Evolutionary conservation across 2,329 filamentous ascomycete genomes (phyloP), one percentile per base, ranked within the genome.

Genomic region (Calonectria henricotiae): DNA sequence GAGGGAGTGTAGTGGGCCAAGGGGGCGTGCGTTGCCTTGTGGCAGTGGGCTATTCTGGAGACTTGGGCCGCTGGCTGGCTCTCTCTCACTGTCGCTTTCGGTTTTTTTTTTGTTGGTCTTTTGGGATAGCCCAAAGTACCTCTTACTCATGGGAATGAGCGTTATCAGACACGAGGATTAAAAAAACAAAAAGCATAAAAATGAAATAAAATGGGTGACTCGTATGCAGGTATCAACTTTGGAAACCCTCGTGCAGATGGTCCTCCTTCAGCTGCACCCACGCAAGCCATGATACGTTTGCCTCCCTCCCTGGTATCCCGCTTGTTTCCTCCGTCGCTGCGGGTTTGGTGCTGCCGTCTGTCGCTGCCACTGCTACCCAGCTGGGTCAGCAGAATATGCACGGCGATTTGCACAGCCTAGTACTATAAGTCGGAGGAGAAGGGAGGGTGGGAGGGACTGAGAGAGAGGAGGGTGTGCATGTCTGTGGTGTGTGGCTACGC

Each of bases 361-460:
- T 30, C 20, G 60, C n/a, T 54, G 60, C 47, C 37, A 60, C 37
- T 25, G 58, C 37, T 51, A 27, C 67, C 51, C 41, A 62, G 51
- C 62, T 61, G 43, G 67, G 67, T 69, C 67, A 69, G 63, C 64
- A 67, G 68, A 64, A 67, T 63, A 62, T 68, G 69, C 68, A 68
- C 54, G 67, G 49, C 62, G 67, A 54, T 37, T 61, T 62, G 68
- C 69, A 71, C 69, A 71, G 69, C 69, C 69, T 55, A 61, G 37
- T 43, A 32, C 51, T 25, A 25, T 20, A 54, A 41, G 39, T 60
- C 60, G 35, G 25, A 62, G 46, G 17, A 37, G 30, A 11, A 20
- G 39, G 23, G 54, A 32, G 55, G 37, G 25, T n/a, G 27, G 27
- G 13, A 17, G 17, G 41, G 35, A 20, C 20, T 20, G 20, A 20